Conservation (phyloP, 345 rosid genomes). For the Arabidopsis suecica region DNA sequence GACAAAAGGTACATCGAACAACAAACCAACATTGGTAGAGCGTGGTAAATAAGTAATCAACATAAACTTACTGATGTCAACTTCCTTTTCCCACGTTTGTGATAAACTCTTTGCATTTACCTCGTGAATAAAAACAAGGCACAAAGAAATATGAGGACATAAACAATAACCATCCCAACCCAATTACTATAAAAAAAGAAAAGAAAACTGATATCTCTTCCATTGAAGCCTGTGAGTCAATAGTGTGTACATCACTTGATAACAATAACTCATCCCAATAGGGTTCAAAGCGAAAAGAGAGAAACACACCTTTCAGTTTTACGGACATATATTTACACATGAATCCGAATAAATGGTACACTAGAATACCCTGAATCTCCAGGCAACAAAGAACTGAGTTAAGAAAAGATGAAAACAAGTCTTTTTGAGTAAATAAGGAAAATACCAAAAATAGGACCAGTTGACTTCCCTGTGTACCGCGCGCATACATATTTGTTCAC, state of each 20-base stretch:
- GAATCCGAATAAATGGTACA: slow-evolving; percentile 30
- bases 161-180: background rate
- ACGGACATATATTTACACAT: slow-evolving; percentile 35
- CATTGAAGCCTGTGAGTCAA: background rate
- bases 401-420: slow-evolving; percentile 24
- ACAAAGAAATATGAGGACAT: slow-evolving; percentile 20
- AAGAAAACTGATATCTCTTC: background rate
- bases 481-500: slow-evolving; percentile 18
- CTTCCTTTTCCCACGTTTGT: slow-evolving; percentile 20
- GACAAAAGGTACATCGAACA: background rate
- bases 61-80: slow-evolving; percentile 33
- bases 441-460: slow-evolving; percentile 14
- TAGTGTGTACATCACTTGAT: background rate
- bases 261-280: slow-evolving; percentile 20
- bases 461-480: slow-evolving; percentile 8
- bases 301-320: slow-evolving; percentile 41
- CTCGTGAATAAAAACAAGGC: slow-evolving; percentile 32
- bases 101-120: slow-evolving; percentile 34
- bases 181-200: background rate
- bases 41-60: background rate
- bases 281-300: slow-evolving; percentile 12
- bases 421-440: slow-evolving; percentile 10
- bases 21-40: slow-evolving; percentile 12
- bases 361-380: slow-evolving; percentile 34
- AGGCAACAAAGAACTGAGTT: slow-evolving; percentile 26